Evolutionary conservation across 1,139 yeast species (phyloP).

Genomic region (Debaryomyces subglobosus): DNA sequence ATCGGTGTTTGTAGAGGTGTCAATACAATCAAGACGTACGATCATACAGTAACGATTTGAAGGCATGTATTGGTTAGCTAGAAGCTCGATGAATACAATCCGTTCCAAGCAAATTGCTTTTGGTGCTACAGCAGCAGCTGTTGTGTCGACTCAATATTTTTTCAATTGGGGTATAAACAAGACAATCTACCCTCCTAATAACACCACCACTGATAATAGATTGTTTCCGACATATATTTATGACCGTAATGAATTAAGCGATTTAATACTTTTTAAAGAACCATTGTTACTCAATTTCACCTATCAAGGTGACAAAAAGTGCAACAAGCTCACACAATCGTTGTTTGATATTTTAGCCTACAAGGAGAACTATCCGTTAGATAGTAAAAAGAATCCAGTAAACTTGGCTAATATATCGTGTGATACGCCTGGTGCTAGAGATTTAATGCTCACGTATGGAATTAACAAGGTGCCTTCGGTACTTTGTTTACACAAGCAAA

Average conservation of each 20-base stretch:
- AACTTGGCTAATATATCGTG: conserved; percentile 72
- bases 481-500: conserved; percentile 67
- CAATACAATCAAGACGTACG: background rate
- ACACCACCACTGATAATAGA: conserved; percentile 44
- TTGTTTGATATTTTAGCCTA: conserved; percentile 59
- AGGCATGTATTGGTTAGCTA: conserved; percentile 6
- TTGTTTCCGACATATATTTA: conserved; percentile 48
- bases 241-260: conserved; percentile 56
- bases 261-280: conserved; percentile 52
- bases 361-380: conserved; percentile 49
- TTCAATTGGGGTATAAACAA: conserved; percentile 14
- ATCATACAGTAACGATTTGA: conserved; percentile 1
- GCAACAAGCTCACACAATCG: conserved; percentile 65
- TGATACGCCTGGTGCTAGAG: conserved; percentile 65
- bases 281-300: conserved; percentile 78
- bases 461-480: conserved; percentile 66
- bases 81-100: conserved; percentile 4
- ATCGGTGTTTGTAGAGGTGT: background rate
- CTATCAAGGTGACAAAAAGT: conserved; percentile 61
- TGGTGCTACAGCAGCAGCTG: conserved; percentile 14
- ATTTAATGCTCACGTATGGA: conserved; percentile 59
- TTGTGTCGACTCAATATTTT: conserved; percentile 12
- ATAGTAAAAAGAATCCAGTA: conserved; percentile 33
- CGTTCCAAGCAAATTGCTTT: conserved; percentile 8
- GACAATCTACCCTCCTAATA: conserved; percentile 43